A percentile compares a stretch with the other conserved stretches of the same genome.
Conservation (phyloP, 441 rosid genomes). For the Populus hybrid region DNA sequence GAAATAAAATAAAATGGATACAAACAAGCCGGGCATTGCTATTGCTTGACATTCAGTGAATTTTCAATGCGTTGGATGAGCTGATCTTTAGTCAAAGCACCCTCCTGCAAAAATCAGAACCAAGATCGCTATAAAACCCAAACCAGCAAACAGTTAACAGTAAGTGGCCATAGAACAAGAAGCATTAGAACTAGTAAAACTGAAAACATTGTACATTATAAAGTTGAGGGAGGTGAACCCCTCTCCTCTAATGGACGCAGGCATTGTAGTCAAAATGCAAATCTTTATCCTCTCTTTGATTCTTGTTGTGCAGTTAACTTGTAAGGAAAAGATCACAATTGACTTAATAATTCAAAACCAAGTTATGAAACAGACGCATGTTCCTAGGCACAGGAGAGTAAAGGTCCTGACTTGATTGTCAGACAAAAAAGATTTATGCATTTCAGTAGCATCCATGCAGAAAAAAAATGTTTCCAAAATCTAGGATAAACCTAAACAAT, state of each 20-base stretch:
- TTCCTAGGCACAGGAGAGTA: background rate
- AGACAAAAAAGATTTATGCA: background rate
- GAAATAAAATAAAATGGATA: background rate
- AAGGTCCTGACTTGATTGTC: background rate
- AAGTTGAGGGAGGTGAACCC: background rate
- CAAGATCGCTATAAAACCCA: background rate
- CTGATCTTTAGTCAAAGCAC: constrained; percentile 67
- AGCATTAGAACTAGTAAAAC: background rate
- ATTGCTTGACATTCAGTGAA: constrained; percentile 59
- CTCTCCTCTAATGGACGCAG: background rate
- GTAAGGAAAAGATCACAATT: background rate
- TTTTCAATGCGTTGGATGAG: constrained; percentile 61
- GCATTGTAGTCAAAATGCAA: background rate
- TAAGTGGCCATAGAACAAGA: background rate
- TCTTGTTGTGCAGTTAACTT: background rate
- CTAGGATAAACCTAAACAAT: background rate
- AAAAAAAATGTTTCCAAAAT: background rate
- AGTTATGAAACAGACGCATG: background rate
- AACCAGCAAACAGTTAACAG: background rate
- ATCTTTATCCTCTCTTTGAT: background rate
- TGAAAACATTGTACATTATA: background rate
- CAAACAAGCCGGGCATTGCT: constrained; percentile 26
- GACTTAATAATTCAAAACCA: background rate
- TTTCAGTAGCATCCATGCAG: background rate
- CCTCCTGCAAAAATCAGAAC: constrained; percentile 51